phyloP scores from a whole-genome alignment of 345 rosid species.

The Citrus sinensis region DVS_A1.0 CM039167.1:18619001-18619500 shows the following conservation, averaged over 20 bases:
- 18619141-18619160: conserved; percentile 11
- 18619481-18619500: too few species aligned
- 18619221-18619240: not conserved
- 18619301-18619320: too few species aligned
- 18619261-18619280: not conserved
- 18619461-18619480: too few species aligned
- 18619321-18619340: too few species aligned
- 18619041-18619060: conserved; percentile 32
- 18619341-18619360: too few species aligned
- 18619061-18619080: conserved; percentile 34
- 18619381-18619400: too few species aligned
- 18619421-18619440: too few species aligned
- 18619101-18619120: conserved; percentile 34
- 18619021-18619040: not conserved
- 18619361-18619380: too few species aligned
- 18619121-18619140: conserved; percentile 16
- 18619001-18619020: not conserved
- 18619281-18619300: too few species aligned
- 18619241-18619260: not conserved
- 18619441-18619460: too few species aligned
- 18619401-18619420: too few species aligned
- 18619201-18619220: not conserved
- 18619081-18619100: conserved; percentile 34
- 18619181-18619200: not conserved
- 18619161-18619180: conserved; percentile 26